phyloP scores from a whole-genome alignment of 305 asterid species.

The Plantago lanceolata region DNA sequence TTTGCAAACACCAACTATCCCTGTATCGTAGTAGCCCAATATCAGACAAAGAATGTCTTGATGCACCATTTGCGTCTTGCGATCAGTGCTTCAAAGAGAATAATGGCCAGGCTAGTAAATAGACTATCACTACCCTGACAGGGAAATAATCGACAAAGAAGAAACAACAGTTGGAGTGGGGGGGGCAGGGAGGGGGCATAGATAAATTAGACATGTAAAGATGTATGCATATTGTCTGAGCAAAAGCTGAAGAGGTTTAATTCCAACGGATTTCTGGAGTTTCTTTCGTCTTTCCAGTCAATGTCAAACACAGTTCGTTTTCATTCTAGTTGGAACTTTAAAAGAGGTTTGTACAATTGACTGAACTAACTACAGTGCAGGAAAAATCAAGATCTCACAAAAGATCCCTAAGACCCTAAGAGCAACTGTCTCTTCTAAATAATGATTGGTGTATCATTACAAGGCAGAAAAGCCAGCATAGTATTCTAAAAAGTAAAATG shows the following conservation, averaged over 20 bases:
- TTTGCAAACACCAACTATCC: too few species aligned
- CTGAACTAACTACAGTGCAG: conserved; percentile 8
- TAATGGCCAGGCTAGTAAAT: too few species aligned
- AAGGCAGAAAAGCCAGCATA: not conserved
- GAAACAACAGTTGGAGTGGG: too few species aligned
- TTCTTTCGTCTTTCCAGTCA: conserved; percentile 1
- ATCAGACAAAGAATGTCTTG: too few species aligned
- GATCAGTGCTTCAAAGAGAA: too few species aligned
- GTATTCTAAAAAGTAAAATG: not conserved
- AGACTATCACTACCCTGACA: too few species aligned
- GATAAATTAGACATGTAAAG: too few species aligned
- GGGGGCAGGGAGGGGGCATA: too few species aligned
- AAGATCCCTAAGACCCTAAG: conserved; percentile 8
- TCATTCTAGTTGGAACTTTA: conserved; percentile 5
- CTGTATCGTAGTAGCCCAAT: too few species aligned
- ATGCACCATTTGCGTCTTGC: too few species aligned
- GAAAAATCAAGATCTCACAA: not conserved
- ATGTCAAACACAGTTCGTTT: conserved; percentile 12
- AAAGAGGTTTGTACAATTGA: not conserved
- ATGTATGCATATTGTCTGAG: too few species aligned
- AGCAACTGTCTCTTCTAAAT: not conserved
- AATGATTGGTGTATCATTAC: conserved; percentile 4
- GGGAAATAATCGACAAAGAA: too few species aligned
- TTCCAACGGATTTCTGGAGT: not conserved
- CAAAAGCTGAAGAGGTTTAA: not conserved